A percentile compares a stretch with the other conserved stretches of the same genome.
Evolutionary conservation across 495 filamentous ascomycete species (phyloP).

Genomic region (Bacidia gigantensis): DNA sequence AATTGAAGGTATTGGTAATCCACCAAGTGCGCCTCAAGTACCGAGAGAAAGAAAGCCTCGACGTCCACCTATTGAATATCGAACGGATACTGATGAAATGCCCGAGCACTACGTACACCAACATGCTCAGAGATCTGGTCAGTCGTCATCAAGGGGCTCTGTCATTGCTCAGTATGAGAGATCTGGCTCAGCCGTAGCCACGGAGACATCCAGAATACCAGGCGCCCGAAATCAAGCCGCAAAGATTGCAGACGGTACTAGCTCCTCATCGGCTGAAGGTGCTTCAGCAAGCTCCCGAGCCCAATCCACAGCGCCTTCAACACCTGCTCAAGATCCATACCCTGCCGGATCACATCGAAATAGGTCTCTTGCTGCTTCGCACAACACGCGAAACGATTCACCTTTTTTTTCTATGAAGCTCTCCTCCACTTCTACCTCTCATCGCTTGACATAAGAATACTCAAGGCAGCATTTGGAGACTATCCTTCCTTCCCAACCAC

Average conservation of each 20-base stretch:
- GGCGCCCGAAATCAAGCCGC: background rate
- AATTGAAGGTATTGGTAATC: conserved; percentile 55
- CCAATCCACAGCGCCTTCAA: conserved; percentile 4
- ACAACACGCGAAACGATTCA: conserved; percentile 20
- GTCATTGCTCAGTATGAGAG: conserved; percentile 1
- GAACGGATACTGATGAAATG: conserved; percentile 29
- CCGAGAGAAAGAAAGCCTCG: conserved; percentile 32
- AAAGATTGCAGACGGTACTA: background rate
- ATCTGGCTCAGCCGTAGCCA: background rate
- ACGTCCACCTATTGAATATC: conserved; percentile 35
- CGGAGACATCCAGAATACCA: background rate
- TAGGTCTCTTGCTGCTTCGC: conserved; percentile 4
- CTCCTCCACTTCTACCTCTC: conserved; percentile 86
- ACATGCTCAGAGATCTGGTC: conserved; percentile 31
- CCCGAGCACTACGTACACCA: conserved; percentile 42
- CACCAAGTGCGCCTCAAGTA: conserved; percentile 42
- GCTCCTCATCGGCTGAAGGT: background rate
- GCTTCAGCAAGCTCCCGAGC: background rate
- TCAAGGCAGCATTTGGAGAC: conserved; percentile 76
- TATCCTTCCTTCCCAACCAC: conserved; percentile 78
- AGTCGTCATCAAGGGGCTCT: conserved; percentile 24
- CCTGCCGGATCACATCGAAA: background rate
- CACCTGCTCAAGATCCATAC: background rate
- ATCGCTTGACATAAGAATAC: conserved; percentile 85
- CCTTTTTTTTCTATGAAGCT: conserved; percentile 74